A percentile compares a stretch with the other conserved stretches of the same genome.
Conservation (phyloP, 2,329 filamentous ascomycete genomes). For the Amauroascus verrucosus region DNA sequence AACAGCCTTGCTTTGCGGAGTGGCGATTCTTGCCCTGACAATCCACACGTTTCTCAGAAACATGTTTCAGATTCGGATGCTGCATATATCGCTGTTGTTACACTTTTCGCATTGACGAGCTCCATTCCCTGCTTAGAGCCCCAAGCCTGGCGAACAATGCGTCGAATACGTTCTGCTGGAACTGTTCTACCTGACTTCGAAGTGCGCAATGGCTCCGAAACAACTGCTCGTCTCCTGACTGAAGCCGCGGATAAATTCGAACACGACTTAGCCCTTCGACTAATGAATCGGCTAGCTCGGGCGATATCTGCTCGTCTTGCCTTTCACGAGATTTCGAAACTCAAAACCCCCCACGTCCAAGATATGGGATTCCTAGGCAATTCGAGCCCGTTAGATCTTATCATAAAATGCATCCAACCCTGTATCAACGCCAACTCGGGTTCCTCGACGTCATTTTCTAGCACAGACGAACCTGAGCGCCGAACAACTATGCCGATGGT, state of each 20-base stretch:
- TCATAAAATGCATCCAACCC: slow-evolving; percentile 29
- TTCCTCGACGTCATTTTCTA: background rate
- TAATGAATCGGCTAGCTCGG: slow-evolving; percentile 41
- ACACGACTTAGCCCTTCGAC: slow-evolving; percentile 42
- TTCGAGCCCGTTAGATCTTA: slow-evolving; percentile 27
- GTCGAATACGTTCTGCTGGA: slow-evolving; percentile 35
- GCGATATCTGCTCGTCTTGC: slow-evolving; percentile 42
- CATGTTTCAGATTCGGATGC: slow-evolving; percentile 32
- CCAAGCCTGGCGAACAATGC: slow-evolving; percentile 32
- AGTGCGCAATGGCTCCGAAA: slow-evolving; percentile 26
- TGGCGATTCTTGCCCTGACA: background rate
- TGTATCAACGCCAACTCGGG: background rate
- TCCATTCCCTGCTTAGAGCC: slow-evolving; percentile 30
- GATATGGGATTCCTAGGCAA: slow-evolving; percentile 24
- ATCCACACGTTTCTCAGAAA: slow-evolving; percentile 17
- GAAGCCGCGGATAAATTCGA: slow-evolving; percentile 38
- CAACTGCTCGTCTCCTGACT: slow-evolving; percentile 25
- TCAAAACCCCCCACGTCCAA: slow-evolving; percentile 24
- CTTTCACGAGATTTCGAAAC: slow-evolving; percentile 40
- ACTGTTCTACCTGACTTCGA: slow-evolving; percentile 30
- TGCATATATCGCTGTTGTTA: slow-evolving; percentile 31
- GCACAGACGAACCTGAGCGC: slow-evolving; percentile 12
- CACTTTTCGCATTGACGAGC: slow-evolving; percentile 30
- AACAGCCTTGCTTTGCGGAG: slow-evolving; percentile 7
- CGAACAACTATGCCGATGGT: slow-evolving; percentile 25